Conservation (phyloP, 2,329 filamentous ascomycete genomes). For the Fusarium hostae region DNA sequence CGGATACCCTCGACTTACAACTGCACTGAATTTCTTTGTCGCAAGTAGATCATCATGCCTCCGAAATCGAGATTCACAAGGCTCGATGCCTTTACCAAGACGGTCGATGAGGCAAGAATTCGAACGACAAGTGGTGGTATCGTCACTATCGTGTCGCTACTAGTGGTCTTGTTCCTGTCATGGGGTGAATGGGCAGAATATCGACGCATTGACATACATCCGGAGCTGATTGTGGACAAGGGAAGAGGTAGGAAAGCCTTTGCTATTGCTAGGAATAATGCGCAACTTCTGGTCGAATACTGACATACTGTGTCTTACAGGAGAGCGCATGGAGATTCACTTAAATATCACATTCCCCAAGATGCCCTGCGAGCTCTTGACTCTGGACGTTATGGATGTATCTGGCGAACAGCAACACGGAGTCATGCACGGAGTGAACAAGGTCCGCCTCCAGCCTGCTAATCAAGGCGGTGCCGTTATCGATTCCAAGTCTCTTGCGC, state of each 20-base stretch:
- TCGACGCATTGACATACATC: conserved; percentile 83
- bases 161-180: conserved; percentile 88
- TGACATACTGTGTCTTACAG: conserved; percentile 55
- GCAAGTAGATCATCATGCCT: conserved; percentile 69
- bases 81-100: conserved; percentile 99
- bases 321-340: conserved; percentile 99
- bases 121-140: conserved; percentile 95
- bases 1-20: conserved; percentile 13
- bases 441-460: conserved; percentile 81
- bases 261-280: not conserved
- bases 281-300: conserved; percentile 17
- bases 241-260: conserved; percentile 74
- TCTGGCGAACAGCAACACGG: conserved; percentile 97
- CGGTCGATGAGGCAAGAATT: conserved; percentile 96
- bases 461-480: conserved; percentile 81
- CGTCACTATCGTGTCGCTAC: conserved; percentile 89
- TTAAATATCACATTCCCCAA: conserved; percentile 96
- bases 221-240: conserved; percentile 96
- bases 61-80: conserved; percentile 93
- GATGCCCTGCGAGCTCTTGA: conserved; percentile 93
- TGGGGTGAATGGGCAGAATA: conserved; percentile 98
- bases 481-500: conserved; percentile 73
- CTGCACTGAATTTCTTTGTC: conserved; percentile 10
- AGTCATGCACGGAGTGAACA: conserved; percentile 90
- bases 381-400: conserved; percentile 98